Evolutionary conservation across 139 green algal species (phyloP).

Genomic region (Penium margaritaceum): DNA sequence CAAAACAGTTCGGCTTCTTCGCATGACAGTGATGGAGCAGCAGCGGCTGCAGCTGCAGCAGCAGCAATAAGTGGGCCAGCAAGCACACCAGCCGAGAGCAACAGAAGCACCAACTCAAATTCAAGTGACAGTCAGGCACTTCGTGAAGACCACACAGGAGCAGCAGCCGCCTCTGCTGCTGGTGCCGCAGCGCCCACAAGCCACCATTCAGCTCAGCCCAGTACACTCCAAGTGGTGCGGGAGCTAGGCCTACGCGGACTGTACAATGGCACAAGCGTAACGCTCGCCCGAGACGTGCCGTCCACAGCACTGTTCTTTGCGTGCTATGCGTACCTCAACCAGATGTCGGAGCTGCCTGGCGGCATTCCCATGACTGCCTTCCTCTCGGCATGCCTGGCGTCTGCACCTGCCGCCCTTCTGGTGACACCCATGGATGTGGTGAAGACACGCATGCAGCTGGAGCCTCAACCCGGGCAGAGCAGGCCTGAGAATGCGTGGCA

Average conservation of each 20-base stretch:
- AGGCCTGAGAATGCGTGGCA: neutral
- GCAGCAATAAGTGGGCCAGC: too few species aligned
- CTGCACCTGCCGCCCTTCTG: conserved; percentile 16
- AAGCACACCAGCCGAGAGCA: too few species aligned
- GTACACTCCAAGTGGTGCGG: conserved; percentile 8
- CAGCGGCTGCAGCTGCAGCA: neutral
- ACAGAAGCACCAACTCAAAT: neutral
- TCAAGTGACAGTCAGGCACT: neutral
- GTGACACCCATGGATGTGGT: conserved; percentile 38
- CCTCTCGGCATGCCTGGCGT: conserved; percentile 16
- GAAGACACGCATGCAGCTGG: conserved; percentile 30
- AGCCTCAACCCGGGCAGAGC: conserved; percentile 2
- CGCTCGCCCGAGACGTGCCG: conserved; percentile 19
- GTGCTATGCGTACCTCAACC: conserved; percentile 14
- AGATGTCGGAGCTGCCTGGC: too few species aligned
- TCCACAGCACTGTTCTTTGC: conserved; percentile 28
- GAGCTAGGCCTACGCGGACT: conserved; percentile 29
- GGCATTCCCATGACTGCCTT: conserved; percentile 3
- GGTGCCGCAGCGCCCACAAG: neutral
- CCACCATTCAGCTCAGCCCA: too few species aligned
- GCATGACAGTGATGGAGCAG: neutral
- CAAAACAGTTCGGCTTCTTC: neutral
- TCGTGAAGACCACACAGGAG: too few species aligned
- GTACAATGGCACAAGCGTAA: conserved; percentile 12
- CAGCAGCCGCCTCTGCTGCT: neutral